Evolutionary conservation across 169 alveolate genomes (phyloP).

Genomic region (Plasmodium billcollinsi): DNA sequence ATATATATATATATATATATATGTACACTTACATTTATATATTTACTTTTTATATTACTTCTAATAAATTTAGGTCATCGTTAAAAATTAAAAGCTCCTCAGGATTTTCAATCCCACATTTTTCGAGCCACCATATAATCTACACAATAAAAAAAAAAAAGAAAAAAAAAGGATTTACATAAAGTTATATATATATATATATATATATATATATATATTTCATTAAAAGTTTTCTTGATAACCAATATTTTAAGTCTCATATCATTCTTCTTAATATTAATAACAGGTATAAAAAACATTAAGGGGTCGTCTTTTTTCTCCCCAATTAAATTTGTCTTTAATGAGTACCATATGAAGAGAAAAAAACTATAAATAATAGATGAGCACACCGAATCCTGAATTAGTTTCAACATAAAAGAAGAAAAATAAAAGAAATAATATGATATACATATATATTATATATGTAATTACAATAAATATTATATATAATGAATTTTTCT

Average conservation of each 20-base stretch:
- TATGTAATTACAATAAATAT: not conserved
- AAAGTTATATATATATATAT: not conserved
- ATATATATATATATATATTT: not conserved
- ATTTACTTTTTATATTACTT: constrained; percentile 15
- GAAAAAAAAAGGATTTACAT: constrained; percentile 14
- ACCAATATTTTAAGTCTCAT: constrained; percentile 73
- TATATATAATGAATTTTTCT: not conserved
- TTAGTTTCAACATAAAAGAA: not conserved
- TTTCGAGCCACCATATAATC: constrained; percentile 75
- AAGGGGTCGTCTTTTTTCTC: constrained; percentile 4
- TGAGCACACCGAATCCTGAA: constrained; percentile 74
- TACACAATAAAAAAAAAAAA: constrained; percentile 1
- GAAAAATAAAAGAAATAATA: not conserved
- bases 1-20: not conserved
- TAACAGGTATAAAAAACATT: constrained; percentile 74
- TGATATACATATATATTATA: not conserved
- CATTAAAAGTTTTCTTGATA: too few relatives aligned
- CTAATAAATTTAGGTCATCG: constrained; percentile 53
- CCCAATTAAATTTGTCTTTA: constrained; percentile 37
- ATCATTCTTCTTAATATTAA: constrained; percentile 70
- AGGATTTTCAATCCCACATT: constrained; percentile 40
- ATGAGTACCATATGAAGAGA: constrained; percentile 60
- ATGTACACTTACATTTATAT: not conserved
- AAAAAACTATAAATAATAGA: constrained; percentile 72
- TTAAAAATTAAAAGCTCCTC: constrained; percentile 60